phyloP scores from a whole-genome alignment of 306 rosid genomes.

The Mimosa pudica region DNA sequence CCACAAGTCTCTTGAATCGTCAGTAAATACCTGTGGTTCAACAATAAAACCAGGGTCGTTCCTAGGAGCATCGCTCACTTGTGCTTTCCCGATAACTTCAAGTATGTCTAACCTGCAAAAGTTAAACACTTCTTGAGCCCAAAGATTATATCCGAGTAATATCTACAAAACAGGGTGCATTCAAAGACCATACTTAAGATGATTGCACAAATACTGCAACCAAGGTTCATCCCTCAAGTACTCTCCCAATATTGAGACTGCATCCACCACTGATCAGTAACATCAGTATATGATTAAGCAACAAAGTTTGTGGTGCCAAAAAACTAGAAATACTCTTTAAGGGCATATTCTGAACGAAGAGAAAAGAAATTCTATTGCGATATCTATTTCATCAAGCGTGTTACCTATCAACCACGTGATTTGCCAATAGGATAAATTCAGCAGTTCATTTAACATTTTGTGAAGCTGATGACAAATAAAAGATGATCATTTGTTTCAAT shows the following conservation, averaged over 20 bases:
- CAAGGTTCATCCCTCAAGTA: slow-evolving; percentile 85
- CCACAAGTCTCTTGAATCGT: not conserved
- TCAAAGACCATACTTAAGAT: slow-evolving; percentile 60
- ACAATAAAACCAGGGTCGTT: slow-evolving; percentile 37
- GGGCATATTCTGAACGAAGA: slow-evolving; percentile 6
- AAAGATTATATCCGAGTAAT: slow-evolving; percentile 11
- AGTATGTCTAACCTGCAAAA: slow-evolving; percentile 71
- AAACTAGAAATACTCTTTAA: slow-evolving; percentile 10
- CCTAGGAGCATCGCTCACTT: slow-evolving; percentile 41
- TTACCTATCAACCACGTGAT: slow-evolving; percentile 11
- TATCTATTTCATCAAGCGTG: not conserved
- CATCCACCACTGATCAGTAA: slow-evolving; percentile 73
- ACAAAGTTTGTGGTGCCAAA: slow-evolving; percentile 11
- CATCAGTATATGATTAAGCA: slow-evolving; percentile 34
- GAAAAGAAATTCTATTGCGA: not conserved
- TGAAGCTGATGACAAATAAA: slow-evolving; percentile 7
- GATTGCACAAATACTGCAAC: slow-evolving; percentile 73
- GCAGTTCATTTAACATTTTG: not conserved
- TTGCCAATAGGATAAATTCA: slow-evolving; percentile 4
- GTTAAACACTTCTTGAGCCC: slow-evolving; percentile 16
- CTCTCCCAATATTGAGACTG: slow-evolving; percentile 85
- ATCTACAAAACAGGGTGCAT: slow-evolving; percentile 24
- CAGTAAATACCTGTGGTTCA: slow-evolving; percentile 51
- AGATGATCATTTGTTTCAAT: slow-evolving; percentile 25
- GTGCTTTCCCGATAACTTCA: slow-evolving; percentile 61